Conservation (phyloP, 192 early-diverging fungal genomes). For the Pecoramyces ruminantium region DNA sequence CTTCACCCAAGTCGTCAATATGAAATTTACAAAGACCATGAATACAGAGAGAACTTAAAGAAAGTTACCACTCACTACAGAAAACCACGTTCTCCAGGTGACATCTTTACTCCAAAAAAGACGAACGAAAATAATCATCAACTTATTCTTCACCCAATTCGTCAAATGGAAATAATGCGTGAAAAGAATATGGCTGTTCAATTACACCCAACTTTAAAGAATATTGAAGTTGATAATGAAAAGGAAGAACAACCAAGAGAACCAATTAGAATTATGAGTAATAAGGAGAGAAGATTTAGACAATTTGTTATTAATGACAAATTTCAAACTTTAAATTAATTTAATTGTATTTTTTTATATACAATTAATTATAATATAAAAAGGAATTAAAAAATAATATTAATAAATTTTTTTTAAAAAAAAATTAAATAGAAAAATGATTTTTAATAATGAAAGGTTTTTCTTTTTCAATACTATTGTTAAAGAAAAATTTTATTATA, state of each 20-base stretch:
- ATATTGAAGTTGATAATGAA: background rate
- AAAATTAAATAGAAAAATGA: too few relatives aligned
- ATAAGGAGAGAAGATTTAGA: background rate
- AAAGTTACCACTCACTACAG: background rate
- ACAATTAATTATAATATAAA: background rate
- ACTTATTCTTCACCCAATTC: background rate
- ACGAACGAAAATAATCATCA: background rate
- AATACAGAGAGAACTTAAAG: background rate
- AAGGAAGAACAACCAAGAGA: background rate
- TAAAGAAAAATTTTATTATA: too few relatives aligned
- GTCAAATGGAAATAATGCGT: background rate
- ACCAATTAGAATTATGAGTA: background rate
- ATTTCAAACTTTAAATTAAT: background rate
- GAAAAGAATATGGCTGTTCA: background rate
- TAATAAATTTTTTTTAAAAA: too few relatives aligned
- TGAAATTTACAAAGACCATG: background rate
- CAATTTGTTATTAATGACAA: background rate
- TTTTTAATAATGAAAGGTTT: too few relatives aligned
- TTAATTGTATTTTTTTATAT: background rate
- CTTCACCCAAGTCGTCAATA: background rate
- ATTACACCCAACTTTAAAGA: background rate
- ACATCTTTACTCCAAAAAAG: background rate
- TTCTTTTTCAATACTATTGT: too few relatives aligned
- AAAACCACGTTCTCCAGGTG: background rate
- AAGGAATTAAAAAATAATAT: background rate